A percentile compares a stretch with the other conserved stretches of the same genome.
These are phyloP conservation scores for Alnus glutinosa DNA, from an alignment of 306 rosid genomes.

Conservation along the genomic window DNA sequence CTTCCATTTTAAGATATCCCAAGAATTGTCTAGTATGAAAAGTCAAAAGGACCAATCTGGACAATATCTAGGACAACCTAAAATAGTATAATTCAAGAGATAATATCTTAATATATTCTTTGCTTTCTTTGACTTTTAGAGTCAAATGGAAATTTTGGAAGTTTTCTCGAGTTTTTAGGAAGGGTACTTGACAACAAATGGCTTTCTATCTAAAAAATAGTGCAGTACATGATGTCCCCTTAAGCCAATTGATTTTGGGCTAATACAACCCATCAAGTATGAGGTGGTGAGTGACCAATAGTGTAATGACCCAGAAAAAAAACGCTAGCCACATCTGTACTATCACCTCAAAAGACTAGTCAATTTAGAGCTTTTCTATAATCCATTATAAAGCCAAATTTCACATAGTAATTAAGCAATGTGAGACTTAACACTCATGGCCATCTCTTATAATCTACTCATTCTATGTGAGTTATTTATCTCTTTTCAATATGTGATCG, in stretches of 20 bases:
- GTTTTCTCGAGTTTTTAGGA: neutral
- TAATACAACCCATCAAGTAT: neutral
- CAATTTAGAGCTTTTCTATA: too few relatives aligned
- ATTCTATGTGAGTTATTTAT: too few relatives aligned
- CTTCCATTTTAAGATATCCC: neutral
- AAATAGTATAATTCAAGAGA: too few relatives aligned
- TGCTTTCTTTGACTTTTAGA: neutral
- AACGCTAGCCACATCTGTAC: too few relatives aligned
- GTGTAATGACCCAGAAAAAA: too few relatives aligned
- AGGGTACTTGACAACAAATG: neutral
- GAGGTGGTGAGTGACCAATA: neutral
- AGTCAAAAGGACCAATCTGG: neutral
- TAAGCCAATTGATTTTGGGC: neutral
- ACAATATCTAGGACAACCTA: too few relatives aligned
- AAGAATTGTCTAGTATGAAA: neutral
- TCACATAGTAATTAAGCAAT: too few relatives aligned
- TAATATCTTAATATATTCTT: neutral
- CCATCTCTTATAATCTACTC: too few relatives aligned
- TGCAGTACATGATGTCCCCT: neutral
- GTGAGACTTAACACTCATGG: too few relatives aligned
- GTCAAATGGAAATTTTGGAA: neutral
- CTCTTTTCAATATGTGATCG: too few relatives aligned
- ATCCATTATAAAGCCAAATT: too few relatives aligned
- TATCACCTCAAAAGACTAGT: too few relatives aligned
- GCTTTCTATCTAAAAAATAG: neutral